Base-by-base conservation (phyloP, 1,139 yeast species). In the Lodderomyces elongisporus region DNA sequence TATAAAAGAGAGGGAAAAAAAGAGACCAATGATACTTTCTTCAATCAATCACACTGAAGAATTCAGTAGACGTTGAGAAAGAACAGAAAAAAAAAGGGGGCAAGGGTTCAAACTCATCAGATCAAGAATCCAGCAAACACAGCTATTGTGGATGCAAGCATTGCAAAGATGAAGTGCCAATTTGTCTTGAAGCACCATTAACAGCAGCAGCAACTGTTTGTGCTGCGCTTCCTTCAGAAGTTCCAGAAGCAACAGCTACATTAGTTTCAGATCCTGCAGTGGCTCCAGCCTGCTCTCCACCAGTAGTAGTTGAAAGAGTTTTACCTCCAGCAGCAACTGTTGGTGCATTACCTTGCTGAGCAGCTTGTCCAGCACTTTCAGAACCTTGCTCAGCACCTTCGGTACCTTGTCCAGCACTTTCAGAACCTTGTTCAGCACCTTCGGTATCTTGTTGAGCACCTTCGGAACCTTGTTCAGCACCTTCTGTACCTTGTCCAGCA, bases 191-290 rank as follows among this genome's bases (percentile, higher is more conserved):
- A 22, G 25, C 13, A 10, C 32, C 32, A 24, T n/a, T 12, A 4
- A 21, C 14, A 17, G 16, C 16, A 6, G 27, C 17, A 10, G 32
- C 32, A 30, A 30, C 21, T 14, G 32, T 15, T 30, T 15, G 27
- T 18, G 10, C 10, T 18, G 22, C 10, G 7, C 10, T 10, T 18
- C 22, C 22, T 10, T 18, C 22, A 7, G n/a, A n/a, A n/a, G 10
- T 10, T 7, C 22, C 22, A 7, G 22, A 7, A 10, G 9, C 22
- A 18, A 18, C 22, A 18, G 22, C 22, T 7, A 7, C 10, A 18
- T 10, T 10, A 18, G 22, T 18, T 7, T 7, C 22, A 18, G n/a
- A n/a, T n/a, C n/a, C n/a, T n/a, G n/a, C n/a, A n/a, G n/a, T n/a
- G n/a, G n/a, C n/a, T n/a, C n/a, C n/a, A n/a, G n/a, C n/a, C n/a